Evolutionary conservation across 2,329 filamentous ascomycete genomes (phyloP), one percentile per base, ranked within the genome.

Genomic region (Alternaria tenuissima): DNA sequence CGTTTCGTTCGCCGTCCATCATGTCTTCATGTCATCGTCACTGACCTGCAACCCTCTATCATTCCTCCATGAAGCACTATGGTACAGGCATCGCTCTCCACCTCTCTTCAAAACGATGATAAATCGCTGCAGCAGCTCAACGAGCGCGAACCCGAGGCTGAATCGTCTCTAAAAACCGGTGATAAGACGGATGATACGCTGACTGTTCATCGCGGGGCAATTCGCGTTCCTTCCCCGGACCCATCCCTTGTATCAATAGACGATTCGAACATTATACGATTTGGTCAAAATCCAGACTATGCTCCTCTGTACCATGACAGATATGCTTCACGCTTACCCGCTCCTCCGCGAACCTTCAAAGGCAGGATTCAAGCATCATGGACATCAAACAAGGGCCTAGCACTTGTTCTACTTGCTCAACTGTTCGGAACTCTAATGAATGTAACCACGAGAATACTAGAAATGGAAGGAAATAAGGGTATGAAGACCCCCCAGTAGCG

Each of bases 341-440:
- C 51, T 4, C 63, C 72, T 36, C 66, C 63, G 20, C 54, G 42
- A 20, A 69, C 67, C 7, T 52, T 68, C 28, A 74, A 63, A 44
- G 66, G 61, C 26, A 73, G 54, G 32, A 7, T 73, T 7, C 60
- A 62, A 51, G 34, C 49, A 7, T 82, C 87, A 64, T 93, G 90
- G 89, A 64, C 78, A 5, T 80, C 82, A 55, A 93, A 95, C 71
- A 89, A 90, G 66, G 91, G 91, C 2, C 85, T 94, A 20, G 81
- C 90, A 22, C 82, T 93, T 44, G 91, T 97, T 43, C 82, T 93
- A 18, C 62, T 89, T 3, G 86, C 92, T 0, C 93, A 96, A 77
- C 81, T 95, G 36, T 97, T 97, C 69, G 92, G 90, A 2, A 89
- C 90, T 0, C 79, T 91, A 53, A 97, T 97, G 94, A 96, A 95